Conservation (phyloP, 2,329 filamentous ascomycete genomes). For the Conoideocrella luteorostrata region DNA sequence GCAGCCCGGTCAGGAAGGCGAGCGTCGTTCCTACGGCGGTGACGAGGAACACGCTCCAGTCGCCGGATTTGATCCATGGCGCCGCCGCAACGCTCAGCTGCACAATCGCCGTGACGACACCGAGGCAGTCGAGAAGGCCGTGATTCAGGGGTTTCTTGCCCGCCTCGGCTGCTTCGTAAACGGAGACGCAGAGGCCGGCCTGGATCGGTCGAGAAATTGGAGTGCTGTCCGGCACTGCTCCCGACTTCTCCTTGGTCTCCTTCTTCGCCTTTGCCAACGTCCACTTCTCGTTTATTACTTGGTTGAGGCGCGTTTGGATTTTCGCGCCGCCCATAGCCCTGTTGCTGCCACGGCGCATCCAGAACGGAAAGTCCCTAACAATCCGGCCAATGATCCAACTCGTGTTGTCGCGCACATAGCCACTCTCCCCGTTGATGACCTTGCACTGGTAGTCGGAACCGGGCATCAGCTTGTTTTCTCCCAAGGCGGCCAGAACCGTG, state of each 20-base stretch:
- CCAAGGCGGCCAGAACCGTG: slow-evolving; percentile 17
- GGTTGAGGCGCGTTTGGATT: slow-evolving; percentile 12
- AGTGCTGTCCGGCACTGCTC: no score
- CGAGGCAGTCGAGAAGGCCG: slow-evolving; percentile 20
- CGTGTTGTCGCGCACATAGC: slow-evolving; percentile 30
- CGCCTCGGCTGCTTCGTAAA: slow-evolving; percentile 15
- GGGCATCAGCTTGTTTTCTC: slow-evolving; percentile 21
- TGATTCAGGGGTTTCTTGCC: slow-evolving; percentile 8
- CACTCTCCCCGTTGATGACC: slow-evolving; percentile 29
- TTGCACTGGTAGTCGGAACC: slow-evolving; percentile 22
- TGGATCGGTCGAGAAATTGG: slow-evolving; percentile 15
- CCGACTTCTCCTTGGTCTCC: slow-evolving; percentile 5
- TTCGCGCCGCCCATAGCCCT: slow-evolving; percentile 1
- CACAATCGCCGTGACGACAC: slow-evolving; percentile 17
- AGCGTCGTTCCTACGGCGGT: slow-evolving; percentile 31
- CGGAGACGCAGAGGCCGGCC: slow-evolving; percentile 20
- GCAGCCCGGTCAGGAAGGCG: slow-evolving; percentile 23
- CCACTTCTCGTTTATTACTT: slow-evolving; percentile 7
- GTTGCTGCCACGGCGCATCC: slow-evolving; percentile 11
- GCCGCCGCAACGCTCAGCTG: slow-evolving; percentile 30
- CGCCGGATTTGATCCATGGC: slow-evolving; percentile 21
- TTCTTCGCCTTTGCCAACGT: neutral
- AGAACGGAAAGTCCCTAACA: slow-evolving; percentile 32
- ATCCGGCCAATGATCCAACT: slow-evolving; percentile 37
- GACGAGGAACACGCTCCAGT: slow-evolving; percentile 35